Conservation (phyloP, 257 asterid species). For the Linaria vulgaris region DNA sequence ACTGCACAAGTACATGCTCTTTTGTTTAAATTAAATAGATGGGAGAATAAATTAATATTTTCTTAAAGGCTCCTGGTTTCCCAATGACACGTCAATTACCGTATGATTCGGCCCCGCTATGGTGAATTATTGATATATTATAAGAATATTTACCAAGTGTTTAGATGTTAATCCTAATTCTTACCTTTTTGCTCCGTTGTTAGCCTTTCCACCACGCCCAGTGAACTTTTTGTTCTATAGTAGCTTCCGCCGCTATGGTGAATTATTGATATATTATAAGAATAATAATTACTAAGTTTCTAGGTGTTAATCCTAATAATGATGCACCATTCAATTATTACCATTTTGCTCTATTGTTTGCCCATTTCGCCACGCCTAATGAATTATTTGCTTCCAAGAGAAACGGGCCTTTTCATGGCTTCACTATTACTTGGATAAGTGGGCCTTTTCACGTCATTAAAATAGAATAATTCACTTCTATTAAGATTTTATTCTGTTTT, state of each 20-base stretch:
- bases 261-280: background rate
- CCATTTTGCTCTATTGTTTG: conserved; percentile 6
- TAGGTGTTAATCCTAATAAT: conserved; percentile 46
- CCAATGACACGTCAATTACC: conserved; percentile 22
- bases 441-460: no score
- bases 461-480: no score
- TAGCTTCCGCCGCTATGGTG: conserved; percentile 6
- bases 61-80: conserved; percentile 1
- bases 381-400: no score
- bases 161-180: conserved; percentile 39
- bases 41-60: conserved; percentile 19
- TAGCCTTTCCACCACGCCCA: conserved; percentile 6
- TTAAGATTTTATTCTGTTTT: no score
- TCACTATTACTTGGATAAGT: no score
- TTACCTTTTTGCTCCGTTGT: conserved; percentile 8
- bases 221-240: background rate
- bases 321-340: conserved; percentile 30
- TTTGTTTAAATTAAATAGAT: conserved; percentile 21
- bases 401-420: no score
- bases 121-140: conserved; percentile 2
- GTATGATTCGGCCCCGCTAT: conserved; percentile 4
- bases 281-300: conserved; percentile 14
- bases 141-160: conserved; percentile 13
- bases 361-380: conserved; percentile 7
- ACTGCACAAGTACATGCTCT: conserved; percentile 1